Base-by-base conservation (phyloP, 176 grass and related monocot species). In the Microstegium vimineum region DNA sequence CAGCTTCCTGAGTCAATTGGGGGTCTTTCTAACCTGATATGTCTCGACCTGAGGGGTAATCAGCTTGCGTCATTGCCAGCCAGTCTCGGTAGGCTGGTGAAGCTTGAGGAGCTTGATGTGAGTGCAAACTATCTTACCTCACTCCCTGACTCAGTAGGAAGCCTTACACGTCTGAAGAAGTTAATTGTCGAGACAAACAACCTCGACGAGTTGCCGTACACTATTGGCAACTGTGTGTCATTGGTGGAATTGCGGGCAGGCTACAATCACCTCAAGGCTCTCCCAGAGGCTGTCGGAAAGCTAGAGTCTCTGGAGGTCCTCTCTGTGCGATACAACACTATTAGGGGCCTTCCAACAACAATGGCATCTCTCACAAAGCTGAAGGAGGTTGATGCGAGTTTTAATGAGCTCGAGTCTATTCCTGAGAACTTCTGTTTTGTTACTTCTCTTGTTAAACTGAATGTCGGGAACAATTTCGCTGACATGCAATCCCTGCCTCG, bases 241-340 rank as follows among this genome's bases (percentile, higher is more conserved):
- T 82, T 99, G 47, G 83, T 82, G 36, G 97, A 99, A 54, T 75
- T 99, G 70, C 83, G 66, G 75, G 97, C 83, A 66, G 93, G 90
- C 30, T 96, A 99, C 57, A 99, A 99, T 90, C 90, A 86, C 54
- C 76, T 99, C 77, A 99, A 86, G 82, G 87, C 91, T 75, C 91
- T 99, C 75, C 97, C 97, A 17, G 97, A 99, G 86, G 97, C 97
- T 47, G 83, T 96, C 20, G 97, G 97, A 63, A 99, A 95, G 85
- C 83, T 99, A 69, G 91, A 85, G 69, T 90, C 85, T 85, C 77
- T 99, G 65, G 89, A 96, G 91, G 81, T 95, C 37, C 93, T 96
- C 56, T 92, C 80, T 62, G 91, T 94, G 78, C 90, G 97, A 78
- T 99, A 99, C 89, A 99, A 99, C 76, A 99, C 49, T 61, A 81